Conservation (phyloP, 2,329 filamentous ascomycete species). For the Pseudogymnoascus sp. region DNA sequence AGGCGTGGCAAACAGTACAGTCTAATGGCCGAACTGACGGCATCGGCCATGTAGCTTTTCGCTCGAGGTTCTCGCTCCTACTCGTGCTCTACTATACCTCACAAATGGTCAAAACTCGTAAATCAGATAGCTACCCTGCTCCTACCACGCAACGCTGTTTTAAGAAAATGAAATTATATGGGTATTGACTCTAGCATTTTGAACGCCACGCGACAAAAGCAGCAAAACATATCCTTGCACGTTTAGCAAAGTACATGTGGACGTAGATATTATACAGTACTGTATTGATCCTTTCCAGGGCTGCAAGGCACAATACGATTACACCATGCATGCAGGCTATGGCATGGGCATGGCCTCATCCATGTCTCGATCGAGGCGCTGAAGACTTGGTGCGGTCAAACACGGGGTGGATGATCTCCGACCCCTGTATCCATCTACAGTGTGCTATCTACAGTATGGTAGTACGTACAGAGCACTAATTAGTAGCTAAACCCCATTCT, state of each 20-base stretch:
- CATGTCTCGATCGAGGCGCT: neutral
- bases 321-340: neutral
- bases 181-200: neutral
- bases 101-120: neutral
- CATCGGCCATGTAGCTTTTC: neutral
- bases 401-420: constrained; percentile 4
- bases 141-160: neutral
- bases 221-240: neutral
- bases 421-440: neutral
- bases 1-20: neutral
- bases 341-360: neutral
- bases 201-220: neutral
- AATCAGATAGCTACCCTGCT: neutral
- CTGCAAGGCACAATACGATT: neutral
- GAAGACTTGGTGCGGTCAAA: neutral
- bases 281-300: neutral
- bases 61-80: neutral
- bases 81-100: neutral
- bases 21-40: neutral
- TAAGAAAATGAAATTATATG: neutral
- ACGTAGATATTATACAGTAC: too few species aligned
- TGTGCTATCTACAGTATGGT: neutral
- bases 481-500: neutral
- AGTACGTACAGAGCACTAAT: neutral
- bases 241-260: too few species aligned